A percentile compares a stretch with the other conserved stretches of the same genome.
phyloP scores from a whole-genome alignment of 352 stramenopile species.

The Globisporangium nodosum region DNA sequence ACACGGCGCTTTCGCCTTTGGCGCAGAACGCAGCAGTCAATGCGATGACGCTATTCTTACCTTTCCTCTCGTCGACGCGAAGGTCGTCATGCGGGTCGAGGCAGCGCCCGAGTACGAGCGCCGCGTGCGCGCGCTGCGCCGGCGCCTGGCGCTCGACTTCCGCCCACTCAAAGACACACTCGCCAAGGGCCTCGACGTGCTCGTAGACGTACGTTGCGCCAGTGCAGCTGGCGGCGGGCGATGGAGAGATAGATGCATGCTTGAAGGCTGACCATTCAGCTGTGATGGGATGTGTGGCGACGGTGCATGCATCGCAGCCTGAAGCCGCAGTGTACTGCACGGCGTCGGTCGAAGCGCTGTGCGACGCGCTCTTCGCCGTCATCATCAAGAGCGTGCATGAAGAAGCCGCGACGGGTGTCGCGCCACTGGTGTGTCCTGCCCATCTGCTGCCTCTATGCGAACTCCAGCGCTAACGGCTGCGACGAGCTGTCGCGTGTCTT shows the following conservation, averaged over 20 bases:
- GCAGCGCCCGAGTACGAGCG: slow-evolving; percentile 31
- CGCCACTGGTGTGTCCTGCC: slow-evolving; percentile 18
- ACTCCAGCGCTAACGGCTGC: background rate
- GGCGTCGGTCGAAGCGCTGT: slow-evolving; percentile 45
- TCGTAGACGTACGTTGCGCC: slow-evolving; percentile 30
- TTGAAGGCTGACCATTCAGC: too few relatives aligned
- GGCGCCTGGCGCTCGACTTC: slow-evolving; percentile 53
- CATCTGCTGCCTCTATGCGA: background rate
- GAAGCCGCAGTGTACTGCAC: slow-evolving; percentile 52
- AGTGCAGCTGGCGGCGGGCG: background rate
- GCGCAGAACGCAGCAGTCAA: too few relatives aligned
- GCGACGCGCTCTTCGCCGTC: slow-evolving; percentile 41
- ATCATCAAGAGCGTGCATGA: slow-evolving; percentile 40
- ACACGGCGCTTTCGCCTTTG: too few relatives aligned
- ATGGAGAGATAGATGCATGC: too few relatives aligned
- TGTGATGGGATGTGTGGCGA: too few relatives aligned
- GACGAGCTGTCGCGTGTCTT: background rate
- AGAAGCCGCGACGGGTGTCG: slow-evolving; percentile 17
- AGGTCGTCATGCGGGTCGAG: slow-evolving; percentile 15
- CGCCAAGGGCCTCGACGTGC: slow-evolving; percentile 35
- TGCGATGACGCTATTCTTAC: too few relatives aligned
- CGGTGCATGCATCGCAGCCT: slow-evolving; percentile 13
- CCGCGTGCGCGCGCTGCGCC: slow-evolving; percentile 35
- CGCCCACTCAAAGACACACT: slow-evolving; percentile 43
- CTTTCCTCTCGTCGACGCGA: too few relatives aligned